Evolutionary conservation across 2,329 filamentous ascomycete genomes (phyloP).

Genomic region (Hypoxylon sp.): DNA sequence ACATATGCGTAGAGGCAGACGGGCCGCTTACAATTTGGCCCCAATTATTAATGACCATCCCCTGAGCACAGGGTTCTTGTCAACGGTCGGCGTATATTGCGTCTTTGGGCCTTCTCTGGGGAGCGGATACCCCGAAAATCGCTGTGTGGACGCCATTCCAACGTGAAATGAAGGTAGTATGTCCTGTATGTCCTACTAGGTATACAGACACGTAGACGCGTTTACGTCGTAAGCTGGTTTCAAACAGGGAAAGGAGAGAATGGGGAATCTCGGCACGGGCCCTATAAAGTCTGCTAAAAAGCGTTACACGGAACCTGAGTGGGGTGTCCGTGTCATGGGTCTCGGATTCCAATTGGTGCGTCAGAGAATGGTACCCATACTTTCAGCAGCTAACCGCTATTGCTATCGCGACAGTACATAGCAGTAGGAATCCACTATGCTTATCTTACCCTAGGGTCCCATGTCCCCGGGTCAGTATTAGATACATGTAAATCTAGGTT

Average conservation of each 20-base stretch:
- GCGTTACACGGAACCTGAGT: neutral
- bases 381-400: conserved; percentile 5
- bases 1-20: neutral
- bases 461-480: neutral
- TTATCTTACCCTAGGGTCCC: neutral
- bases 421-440: too few species aligned
- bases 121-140: conserved; percentile 50
- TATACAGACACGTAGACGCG: conserved; percentile 1
- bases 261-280: conserved; percentile 24
- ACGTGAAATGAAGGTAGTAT: neutral
- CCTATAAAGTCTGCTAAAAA: conserved; percentile 21
- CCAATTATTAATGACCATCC: conserved; percentile 74
- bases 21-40: conserved; percentile 67
- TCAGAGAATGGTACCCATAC: neutral
- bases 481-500: too few species aligned
- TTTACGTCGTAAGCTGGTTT: conserved; percentile 3
- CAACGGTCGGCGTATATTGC: conserved; percentile 62
- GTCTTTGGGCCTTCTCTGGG: conserved; percentile 50
- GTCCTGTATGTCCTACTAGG: neutral
- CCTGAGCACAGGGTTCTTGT: conserved; percentile 77
- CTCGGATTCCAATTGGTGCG: conserved; percentile 9
- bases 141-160: conserved; percentile 44
- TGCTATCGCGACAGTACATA: neutral
- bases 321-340: neutral
- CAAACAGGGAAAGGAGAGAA: neutral